Evolutionary conservation across 495 filamentous ascomycete genomes (phyloP), one percentile per base, ranked within the genome.

Genomic region (Trichocladium uniseriatum): DNA sequence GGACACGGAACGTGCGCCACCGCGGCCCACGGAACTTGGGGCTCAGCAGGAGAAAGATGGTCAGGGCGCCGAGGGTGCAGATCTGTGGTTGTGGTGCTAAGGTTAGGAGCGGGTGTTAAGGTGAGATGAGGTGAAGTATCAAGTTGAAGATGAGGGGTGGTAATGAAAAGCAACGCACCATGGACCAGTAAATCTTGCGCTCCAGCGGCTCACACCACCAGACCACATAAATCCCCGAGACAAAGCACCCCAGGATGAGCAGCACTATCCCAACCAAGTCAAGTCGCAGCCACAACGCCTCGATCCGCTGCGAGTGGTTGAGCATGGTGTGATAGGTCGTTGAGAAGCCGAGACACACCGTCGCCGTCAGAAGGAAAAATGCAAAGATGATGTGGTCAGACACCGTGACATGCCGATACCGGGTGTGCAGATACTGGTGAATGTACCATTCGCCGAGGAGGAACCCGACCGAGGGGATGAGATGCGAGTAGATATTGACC

Each of bases 1-100:
- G 66, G 7, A 84, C 84, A 39, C 88, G 78, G 60, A 89, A 81
- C 8, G 82, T 82, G n/a, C 88, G 75, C 74, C 78, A 87, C 47
- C 13, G 81, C 50, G 84, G 80, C 0, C 83, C 83, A 31, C 86
- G 77, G 60, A 92, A 86, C 37, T 68, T 68, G 5, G 85, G 80
- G 37, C 79, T 63, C 16, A 85, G 60, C 19, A 80, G 81, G 13
- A 86, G 80, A 24, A 71, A 60, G 7, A 76, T 73, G 50, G 83
- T 88, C 48, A 76, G 72, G 14, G 80, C 55, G 3, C 79, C 83
- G 52, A 90, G 72, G 14, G 73, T 74, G 19, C 73, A 77, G 47
- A 91, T 91, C 81, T 84, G 10, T 10, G 5, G 10, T 5, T 5
- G n/a, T n/a, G n/a, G n/a, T 5, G 27, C 27, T 29, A 29, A 5